Percentiles rank a stretch among this genome's conserved stretches.
Conservation (phyloP, 2,329 filamentous ascomycete species). For the Xylariaceae sp. region DNA sequence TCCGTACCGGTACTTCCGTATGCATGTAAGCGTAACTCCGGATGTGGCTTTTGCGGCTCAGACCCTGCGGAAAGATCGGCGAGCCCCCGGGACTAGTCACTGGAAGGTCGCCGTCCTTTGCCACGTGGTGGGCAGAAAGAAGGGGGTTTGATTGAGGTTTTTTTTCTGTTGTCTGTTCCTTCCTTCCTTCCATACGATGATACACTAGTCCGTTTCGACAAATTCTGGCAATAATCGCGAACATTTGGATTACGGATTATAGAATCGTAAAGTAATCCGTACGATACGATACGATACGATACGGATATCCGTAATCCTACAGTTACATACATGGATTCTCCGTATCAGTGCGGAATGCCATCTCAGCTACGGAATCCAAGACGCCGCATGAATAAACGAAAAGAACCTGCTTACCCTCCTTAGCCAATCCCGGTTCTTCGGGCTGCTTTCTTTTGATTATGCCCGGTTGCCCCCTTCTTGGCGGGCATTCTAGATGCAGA, state of each 20-base stretch:
- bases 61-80: background rate
- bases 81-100: background rate
- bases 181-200: background rate
- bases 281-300: too few relatives aligned
- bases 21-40: background rate
- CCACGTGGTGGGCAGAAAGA: background rate
- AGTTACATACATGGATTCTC: background rate
- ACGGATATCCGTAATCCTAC: background rate
- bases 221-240: too few relatives aligned
- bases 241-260: too few relatives aligned
- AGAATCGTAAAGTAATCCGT: too few relatives aligned
- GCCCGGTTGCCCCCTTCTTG: background rate
- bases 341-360: too few relatives aligned
- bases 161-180: too few relatives aligned
- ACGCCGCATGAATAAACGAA: background rate
- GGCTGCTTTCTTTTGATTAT: background rate
- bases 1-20: background rate
- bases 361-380: too few relatives aligned
- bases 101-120: background rate
- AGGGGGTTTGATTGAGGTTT: background rate
- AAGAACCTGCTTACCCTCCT: background rate
- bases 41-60: slow-evolving; percentile 1
- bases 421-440: background rate
- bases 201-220: too few relatives aligned
- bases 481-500: background rate